A percentile compares a stretch with the other conserved stretches of the same genome.
These are phyloP conservation scores for Setaria italica DNA, from an alignment of 202 grass and related monocot genomes.

Conservation along the genomic window DNA sequence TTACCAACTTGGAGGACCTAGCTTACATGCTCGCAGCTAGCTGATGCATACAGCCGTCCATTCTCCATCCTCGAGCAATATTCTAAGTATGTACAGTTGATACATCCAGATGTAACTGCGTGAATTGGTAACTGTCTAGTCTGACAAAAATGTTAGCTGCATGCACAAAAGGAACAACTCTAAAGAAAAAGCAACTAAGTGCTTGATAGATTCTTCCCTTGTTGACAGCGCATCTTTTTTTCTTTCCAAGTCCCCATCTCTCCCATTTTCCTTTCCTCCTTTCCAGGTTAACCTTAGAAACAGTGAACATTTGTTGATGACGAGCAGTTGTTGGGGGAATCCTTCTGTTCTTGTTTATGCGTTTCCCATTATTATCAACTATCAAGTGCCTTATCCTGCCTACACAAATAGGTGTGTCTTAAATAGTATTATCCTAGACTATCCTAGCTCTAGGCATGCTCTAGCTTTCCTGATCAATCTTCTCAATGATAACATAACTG, in stretches of 20 bases:
- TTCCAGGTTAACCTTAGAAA: slow-evolving; percentile 8
- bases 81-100: not conserved
- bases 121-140: slow-evolving; percentile 9
- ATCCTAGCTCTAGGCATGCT: not conserved
- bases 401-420: not conserved
- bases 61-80: not conserved
- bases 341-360: not conserved
- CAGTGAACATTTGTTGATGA: slow-evolving; percentile 5
- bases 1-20: not conserved
- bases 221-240: slow-evolving; percentile 24
- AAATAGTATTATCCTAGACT: slow-evolving; percentile 25
- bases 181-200: not conserved
- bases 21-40: not conserved
- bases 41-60: not conserved
- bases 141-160: not conserved
- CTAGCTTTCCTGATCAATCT: not conserved
- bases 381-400: not conserved
- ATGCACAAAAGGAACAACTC: not conserved
- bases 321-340: slow-evolving; percentile 20
- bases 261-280: not conserved
- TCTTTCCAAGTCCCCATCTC: slow-evolving; percentile 1
- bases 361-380: not conserved
- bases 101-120: not conserved
- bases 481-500: slow-evolving; percentile 14
- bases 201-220: slow-evolving; percentile 28